Percentiles rank a stretch among this genome's conserved stretches.
phyloP scores from a whole-genome alignment of 225 moss, liverwort and hornwort genomes.

The Thuidium tamariscinum region DNA sequence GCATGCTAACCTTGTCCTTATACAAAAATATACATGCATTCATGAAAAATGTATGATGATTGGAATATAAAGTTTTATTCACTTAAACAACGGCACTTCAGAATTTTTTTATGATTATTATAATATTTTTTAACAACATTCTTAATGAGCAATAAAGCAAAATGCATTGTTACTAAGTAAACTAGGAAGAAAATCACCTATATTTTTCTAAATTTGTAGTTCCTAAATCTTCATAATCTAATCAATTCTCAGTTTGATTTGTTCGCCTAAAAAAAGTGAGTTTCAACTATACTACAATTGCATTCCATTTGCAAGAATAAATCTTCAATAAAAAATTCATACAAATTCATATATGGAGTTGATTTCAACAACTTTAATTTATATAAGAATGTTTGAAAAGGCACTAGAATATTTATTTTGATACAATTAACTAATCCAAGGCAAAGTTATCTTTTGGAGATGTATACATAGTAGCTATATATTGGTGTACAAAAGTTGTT shows the following conservation, averaged over 20 bases:
- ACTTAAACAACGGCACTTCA: background rate
- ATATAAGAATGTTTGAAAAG: background rate
- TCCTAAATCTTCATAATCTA: background rate
- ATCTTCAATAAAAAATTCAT: background rate
- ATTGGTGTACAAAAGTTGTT: fast-evolving
- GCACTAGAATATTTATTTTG: background rate
- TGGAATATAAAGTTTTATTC: background rate
- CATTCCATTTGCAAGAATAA: background rate
- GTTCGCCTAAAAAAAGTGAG: background rate
- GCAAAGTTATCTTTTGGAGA: fast-evolving
- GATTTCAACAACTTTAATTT: background rate
- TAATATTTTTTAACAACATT: background rate
- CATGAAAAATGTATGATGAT: background rate
- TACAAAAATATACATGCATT: background rate
- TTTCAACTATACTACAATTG: background rate
- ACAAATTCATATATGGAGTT: background rate
- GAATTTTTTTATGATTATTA: fast-evolving
- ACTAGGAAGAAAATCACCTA: background rate
- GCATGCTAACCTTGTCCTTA: background rate
- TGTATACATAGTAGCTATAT: fast-evolving
- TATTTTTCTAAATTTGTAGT: fast-evolving
- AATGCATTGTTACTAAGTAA: background rate
- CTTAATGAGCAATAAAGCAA: background rate
- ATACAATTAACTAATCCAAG: background rate
- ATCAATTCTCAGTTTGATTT: background rate